Evolutionary conservation across 2,329 filamentous ascomycete species (phyloP), one percentile per base, ranked within the genome.

Genomic region (Diaporthe citrichinensis): DNA sequence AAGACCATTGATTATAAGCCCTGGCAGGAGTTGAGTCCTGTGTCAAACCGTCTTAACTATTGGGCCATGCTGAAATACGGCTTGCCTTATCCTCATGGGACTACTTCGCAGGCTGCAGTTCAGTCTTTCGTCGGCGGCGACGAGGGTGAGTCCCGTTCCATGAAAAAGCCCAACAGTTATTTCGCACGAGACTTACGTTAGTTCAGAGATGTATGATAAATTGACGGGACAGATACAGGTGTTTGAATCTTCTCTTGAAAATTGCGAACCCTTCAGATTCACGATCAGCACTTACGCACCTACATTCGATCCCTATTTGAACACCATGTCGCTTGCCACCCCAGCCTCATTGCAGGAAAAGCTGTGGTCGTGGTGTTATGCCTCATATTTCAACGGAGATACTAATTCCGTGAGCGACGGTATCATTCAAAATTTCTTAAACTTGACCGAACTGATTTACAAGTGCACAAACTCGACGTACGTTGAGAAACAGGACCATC

Each of bases 201-300:
- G 0, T 17, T 5, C 5, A 44, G 15, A 3, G 5, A 1, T 17
- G 2, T 59, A n/a, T 15, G 31, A 59, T 15, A 3, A 12, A 0
- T 4, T 39, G 20, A 25, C 20, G 1, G 57, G 57, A 3, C 9
- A 59, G 20, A 0, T 59, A 5, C 10, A 59, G 10, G 57, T 59
- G 10, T 59, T 59, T 8, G 57, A 59, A 17, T 39, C 57, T 39
- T n/a, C 57, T 4, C 20, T 59, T 4, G 4, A n/a, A 9, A 6
- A 4, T 25, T 59, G 57, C 6, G 57, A 59, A 0, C 5, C 9
- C 10, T 39, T 59, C 36, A 8, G 3, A 12, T 59, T 39, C 57
- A 39, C 23, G 20, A 39, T 39, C 2, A 59, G 14, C 3, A 41
- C 39, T 1, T 4, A 15, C 9, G 12, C 7, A 12, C 14, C 2